phyloP scores from a whole-genome alignment of 1,284 basidiomycete genomes.

The Leccinum laetum region DNA sequence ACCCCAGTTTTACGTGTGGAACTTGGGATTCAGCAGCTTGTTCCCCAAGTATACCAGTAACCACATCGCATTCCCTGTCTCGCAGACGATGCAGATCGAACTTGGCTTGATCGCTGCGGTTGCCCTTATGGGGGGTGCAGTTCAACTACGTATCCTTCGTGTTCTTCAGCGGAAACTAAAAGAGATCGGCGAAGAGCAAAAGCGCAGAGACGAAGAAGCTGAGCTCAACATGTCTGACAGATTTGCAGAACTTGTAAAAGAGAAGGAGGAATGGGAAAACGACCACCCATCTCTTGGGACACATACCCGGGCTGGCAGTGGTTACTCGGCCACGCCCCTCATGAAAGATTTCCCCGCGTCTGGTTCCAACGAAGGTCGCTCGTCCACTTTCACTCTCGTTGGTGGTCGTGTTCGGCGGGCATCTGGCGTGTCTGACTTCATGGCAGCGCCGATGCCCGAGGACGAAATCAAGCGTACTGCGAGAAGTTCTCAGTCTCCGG shows the following conservation, averaged over 20 bases:
- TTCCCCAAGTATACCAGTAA: conserved; percentile 76
- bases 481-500: conserved; percentile 47
- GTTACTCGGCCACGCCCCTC: conserved; percentile 51
- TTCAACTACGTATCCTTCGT: conserved; percentile 86
- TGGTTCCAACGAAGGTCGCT: conserved; percentile 47
- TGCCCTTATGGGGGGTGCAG: conserved; percentile 83
- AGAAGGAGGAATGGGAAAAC: conserved; percentile 86
- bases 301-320: conserved; percentile 64
- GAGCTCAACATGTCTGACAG: conserved; percentile 75
- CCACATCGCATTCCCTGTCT: conserved; percentile 77
- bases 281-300: conserved; percentile 68
- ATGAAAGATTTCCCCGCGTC: conserved; percentile 60
- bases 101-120: conserved; percentile 84
- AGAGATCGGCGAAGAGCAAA: conserved; percentile 79
- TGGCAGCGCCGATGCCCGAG: conserved; percentile 56
- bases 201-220: conserved; percentile 71
- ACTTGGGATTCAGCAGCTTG: conserved; percentile 79
- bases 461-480: conserved; percentile 57
- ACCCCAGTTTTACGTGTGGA: conserved; percentile 89
- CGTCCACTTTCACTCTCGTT: conserved; percentile 49
- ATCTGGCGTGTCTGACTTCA: conserved; percentile 73
- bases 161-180: conserved; percentile 77
- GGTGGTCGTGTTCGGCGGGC: conserved; percentile 52
- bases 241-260: conserved; percentile 66
- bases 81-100: conserved; percentile 92